Evolutionary conservation across 306 rosid genomes (phyloP).

Genomic region (Mimosa pudica): DNA sequence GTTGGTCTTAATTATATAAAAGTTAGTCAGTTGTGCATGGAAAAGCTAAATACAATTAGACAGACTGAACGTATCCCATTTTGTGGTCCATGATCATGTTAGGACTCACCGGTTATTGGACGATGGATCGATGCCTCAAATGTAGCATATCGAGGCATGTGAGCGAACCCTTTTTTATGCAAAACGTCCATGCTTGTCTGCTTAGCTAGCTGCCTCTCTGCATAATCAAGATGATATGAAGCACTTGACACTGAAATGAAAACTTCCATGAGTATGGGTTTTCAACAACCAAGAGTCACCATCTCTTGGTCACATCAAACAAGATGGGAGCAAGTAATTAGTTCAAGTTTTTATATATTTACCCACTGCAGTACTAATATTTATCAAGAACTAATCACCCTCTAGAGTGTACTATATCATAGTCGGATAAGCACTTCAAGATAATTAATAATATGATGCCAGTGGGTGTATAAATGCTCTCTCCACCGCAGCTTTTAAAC

Average conservation of each 20-base stretch:
- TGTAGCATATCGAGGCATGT: conserved; percentile 30
- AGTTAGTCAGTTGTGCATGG: neutral
- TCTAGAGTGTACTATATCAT: neutral
- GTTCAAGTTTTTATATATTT: neutral
- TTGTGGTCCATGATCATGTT: conserved; percentile 11
- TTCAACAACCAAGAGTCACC: neutral
- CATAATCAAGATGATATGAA: neutral
- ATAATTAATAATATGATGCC: neutral
- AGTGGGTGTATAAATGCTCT: neutral
- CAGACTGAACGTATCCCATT: neutral
- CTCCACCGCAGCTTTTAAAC: neutral
- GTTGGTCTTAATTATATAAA: neutral
- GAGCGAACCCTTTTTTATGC: conserved; percentile 12
- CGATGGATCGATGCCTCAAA: conserved; percentile 30
- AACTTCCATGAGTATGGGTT: neutral
- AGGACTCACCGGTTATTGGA: neutral
- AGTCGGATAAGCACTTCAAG: neutral
- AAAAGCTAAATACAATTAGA: neutral
- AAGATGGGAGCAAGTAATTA: neutral
- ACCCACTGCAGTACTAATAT: neutral
- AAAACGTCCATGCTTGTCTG: neutral
- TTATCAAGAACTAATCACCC: neutral
- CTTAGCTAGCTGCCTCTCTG: neutral
- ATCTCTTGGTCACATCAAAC: neutral
- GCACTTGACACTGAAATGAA: neutral